Percentiles rank a stretch among this genome's conserved stretches.
Conservation (phyloP, 306 rosid species). For the Bauhinia variegata region DNA sequence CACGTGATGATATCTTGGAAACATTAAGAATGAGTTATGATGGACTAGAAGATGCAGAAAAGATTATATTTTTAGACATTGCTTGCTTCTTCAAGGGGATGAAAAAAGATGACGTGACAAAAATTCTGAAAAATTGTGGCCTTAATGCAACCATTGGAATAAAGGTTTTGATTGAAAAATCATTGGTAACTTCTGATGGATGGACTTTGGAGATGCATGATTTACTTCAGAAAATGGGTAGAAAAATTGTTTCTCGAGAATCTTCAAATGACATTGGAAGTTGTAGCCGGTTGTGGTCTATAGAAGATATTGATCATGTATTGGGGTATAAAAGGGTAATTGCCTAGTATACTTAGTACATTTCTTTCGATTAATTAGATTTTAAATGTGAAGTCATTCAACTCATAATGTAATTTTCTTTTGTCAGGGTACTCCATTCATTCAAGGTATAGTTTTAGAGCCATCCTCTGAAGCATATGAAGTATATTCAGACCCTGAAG, state of each 20-base stretch:
- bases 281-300: constrained; percentile 29
- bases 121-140: constrained; percentile 18
- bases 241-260: constrained; percentile 10
- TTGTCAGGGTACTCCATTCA: background rate
- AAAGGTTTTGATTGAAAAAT: constrained; percentile 29
- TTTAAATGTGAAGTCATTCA: too few species aligned
- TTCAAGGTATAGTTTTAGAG: constrained; percentile 14
- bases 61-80: constrained; percentile 18
- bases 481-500: background rate
- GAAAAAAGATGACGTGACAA: background rate
- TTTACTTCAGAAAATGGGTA: constrained; percentile 32
- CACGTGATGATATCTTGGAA: background rate
- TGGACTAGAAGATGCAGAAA: background rate
- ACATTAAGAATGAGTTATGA: background rate
- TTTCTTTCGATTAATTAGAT: too few species aligned
- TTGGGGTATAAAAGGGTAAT: constrained; percentile 18
- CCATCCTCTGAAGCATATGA: background rate
- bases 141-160: constrained; percentile 14
- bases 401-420: background rate
- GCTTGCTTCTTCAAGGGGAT: constrained; percentile 33
- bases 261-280: background rate
- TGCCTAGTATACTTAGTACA: background rate
- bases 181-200: background rate
- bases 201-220: constrained; percentile 28
- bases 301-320: constrained; percentile 19